Conservation (phyloP, 192 early-diverging fungal genomes). For the Backusella morwellensis region DNA sequence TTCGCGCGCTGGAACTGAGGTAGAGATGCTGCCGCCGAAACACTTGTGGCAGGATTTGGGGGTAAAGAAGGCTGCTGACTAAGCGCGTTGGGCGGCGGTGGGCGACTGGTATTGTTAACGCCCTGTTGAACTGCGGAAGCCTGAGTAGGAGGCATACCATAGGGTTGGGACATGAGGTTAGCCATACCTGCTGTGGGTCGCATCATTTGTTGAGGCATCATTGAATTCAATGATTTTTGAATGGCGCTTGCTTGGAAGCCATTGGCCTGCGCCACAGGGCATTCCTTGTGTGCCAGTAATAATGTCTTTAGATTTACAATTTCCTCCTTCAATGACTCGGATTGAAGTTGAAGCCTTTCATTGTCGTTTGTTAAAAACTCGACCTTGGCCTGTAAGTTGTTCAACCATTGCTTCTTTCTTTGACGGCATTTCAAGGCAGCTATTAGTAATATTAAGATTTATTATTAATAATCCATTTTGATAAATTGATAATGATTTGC, state of each 20-base stretch:
- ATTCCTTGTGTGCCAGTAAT: slow-evolving; percentile 78
- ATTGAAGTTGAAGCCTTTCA: slow-evolving; percentile 60
- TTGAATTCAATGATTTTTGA: slow-evolving; percentile 1
- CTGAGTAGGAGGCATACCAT: neutral
- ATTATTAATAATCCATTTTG: slow-evolving; percentile 2
- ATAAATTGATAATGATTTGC: neutral
- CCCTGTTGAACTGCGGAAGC: neutral
- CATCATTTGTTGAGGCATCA: slow-evolving; percentile 12
- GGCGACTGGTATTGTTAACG: neutral
- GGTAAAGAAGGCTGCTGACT: neutral
- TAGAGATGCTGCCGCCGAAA: neutral
- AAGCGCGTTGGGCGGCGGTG: neutral
- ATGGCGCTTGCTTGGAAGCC: slow-evolving; percentile 38
- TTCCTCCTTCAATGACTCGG: slow-evolving; percentile 65
- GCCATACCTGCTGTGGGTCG: neutral
- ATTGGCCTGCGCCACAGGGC: slow-evolving; percentile 68
- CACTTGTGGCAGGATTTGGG: neutral
- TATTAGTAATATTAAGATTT: slow-evolving; percentile 35
- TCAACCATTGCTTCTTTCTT: slow-evolving; percentile 92
- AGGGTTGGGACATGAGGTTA: neutral
- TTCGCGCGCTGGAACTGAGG: slow-evolving; percentile 15
- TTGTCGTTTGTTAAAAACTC: slow-evolving; percentile 70
- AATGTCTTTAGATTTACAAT: slow-evolving; percentile 79
- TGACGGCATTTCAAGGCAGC: slow-evolving; percentile 93
- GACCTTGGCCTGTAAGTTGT: slow-evolving; percentile 73